A percentile compares a stretch with the other conserved stretches of the same genome.
Evolutionary conservation across 192 early-diverging fungal genomes (phyloP).

Genomic region (Coemansia guatemalensis): DNA sequence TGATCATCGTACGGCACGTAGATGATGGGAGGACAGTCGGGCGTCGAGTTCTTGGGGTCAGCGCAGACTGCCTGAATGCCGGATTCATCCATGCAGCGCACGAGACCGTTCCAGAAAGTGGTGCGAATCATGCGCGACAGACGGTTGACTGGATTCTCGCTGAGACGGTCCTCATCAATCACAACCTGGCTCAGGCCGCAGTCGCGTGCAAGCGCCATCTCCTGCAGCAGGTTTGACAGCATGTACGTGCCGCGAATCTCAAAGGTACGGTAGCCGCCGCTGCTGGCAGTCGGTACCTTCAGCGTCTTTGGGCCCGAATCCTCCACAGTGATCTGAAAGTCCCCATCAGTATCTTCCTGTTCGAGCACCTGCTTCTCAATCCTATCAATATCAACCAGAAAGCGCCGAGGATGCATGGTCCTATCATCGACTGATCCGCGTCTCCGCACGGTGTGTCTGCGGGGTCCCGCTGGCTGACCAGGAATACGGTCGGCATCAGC

Average conservation of each 20-base stretch:
- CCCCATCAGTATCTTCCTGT: constrained; percentile 95
- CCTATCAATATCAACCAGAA: constrained; percentile 83
- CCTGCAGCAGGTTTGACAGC: constrained; percentile 93
- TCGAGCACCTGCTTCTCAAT: constrained; percentile 75
- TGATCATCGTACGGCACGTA: constrained; percentile 88
- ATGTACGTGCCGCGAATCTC: constrained; percentile 95
- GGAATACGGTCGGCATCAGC: constrained; percentile 4
- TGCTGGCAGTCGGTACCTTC: constrained; percentile 79
- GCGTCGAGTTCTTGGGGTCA: constrained; percentile 86
- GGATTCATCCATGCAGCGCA: constrained; percentile 76
- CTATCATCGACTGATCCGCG: constrained; percentile 67
- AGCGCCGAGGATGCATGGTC: constrained; percentile 62
- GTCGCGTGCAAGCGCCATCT: constrained; percentile 88
- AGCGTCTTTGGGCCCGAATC: constrained; percentile 91
- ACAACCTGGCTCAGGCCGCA: constrained; percentile 85
- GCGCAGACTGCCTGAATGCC: constrained; percentile 88
- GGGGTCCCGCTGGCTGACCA: neutral
- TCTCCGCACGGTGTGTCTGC: constrained; percentile 20
- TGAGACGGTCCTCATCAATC: constrained; percentile 84
- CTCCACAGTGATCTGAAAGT: constrained; percentile 92
- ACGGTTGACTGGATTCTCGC: constrained; percentile 92
- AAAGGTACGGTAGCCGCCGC: constrained; percentile 81
- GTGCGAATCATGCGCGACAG: constrained; percentile 87
- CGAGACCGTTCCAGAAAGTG: constrained; percentile 97
- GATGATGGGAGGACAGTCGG: constrained; percentile 79